Percentiles rank a stretch among this genome's conserved stretches.
phyloP scores from a whole-genome alignment of 371 early-diverging fungal species.

The Entomophthora muscae region DNA sequence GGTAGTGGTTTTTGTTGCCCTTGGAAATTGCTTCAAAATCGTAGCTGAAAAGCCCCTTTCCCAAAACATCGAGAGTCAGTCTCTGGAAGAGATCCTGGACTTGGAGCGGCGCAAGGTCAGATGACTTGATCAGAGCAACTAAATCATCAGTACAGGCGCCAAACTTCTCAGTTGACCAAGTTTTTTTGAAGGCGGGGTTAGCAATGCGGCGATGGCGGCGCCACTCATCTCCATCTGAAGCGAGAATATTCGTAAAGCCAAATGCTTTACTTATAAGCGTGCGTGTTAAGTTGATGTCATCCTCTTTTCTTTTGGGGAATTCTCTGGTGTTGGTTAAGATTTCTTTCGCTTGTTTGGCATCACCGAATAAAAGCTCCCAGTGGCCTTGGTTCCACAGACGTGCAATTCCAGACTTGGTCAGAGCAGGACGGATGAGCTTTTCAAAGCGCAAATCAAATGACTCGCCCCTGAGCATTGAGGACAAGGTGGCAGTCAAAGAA shows the following conservation, averaged over 20 bases:
- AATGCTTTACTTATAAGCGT: background rate
- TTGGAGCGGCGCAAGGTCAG: background rate
- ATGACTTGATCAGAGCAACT: background rate
- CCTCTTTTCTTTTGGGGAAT: slow-evolving; percentile 1
- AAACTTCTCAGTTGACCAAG: slow-evolving; percentile 8
- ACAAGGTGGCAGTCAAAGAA: background rate
- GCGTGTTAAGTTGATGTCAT: background rate
- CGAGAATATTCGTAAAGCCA: background rate
- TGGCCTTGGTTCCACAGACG: background rate
- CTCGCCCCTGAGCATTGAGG: background rate
- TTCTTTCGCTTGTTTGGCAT: background rate
- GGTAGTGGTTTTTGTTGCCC: background rate
- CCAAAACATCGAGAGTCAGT: slow-evolving; percentile 8
- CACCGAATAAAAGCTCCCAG: background rate
- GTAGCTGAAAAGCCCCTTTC: slow-evolving; percentile 7
- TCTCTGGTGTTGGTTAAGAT: background rate
- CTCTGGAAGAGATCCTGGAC: slow-evolving; percentile 1
- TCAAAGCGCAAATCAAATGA: background rate
- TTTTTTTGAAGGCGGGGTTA: slow-evolving; percentile 6
- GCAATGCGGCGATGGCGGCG: slow-evolving; percentile 1
- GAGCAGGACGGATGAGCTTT: background rate
- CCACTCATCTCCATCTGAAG: background rate
- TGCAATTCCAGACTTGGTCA: background rate
- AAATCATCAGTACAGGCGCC: background rate
- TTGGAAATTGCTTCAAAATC: slow-evolving; percentile 7